These are phyloP conservation scores for Simmondsia chinensis DNA, from an alignment of 148 eudicot species.

Conservation along the genomic window DNA sequence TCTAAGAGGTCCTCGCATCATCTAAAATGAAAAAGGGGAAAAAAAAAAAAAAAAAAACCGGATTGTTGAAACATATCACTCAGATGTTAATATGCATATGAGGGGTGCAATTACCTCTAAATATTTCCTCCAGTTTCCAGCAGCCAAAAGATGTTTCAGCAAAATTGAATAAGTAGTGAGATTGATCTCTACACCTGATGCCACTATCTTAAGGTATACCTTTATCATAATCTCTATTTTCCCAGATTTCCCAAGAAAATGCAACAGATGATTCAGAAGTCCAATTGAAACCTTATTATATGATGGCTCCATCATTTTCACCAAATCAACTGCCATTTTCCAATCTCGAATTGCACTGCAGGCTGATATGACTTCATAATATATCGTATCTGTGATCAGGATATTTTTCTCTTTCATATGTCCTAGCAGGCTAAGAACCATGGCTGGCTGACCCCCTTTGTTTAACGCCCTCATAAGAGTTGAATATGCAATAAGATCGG, in stretches of 20 bases:
- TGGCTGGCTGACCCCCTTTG: slow-evolving; percentile 66
- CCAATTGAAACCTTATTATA: slow-evolving; percentile 59
- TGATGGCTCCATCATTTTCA: slow-evolving; percentile 63
- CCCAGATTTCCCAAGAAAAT: slow-evolving; percentile 77
- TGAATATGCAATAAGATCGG: slow-evolving; percentile 76
- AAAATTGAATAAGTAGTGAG: slow-evolving; percentile 61
- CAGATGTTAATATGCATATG: background rate
- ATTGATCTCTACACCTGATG: slow-evolving; percentile 58
- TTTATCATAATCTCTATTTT: slow-evolving; percentile 81
- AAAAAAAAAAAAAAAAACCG: background rate
- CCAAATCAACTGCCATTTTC: slow-evolving; percentile 44
- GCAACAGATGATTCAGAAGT: slow-evolving; percentile 67
- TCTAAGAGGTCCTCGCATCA: too few species aligned
- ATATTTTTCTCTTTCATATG: slow-evolving; percentile 58
- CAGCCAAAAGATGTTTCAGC: slow-evolving; percentile 70
- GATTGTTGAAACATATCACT: background rate
- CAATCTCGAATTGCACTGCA: slow-evolving; percentile 94
- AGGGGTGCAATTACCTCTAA: slow-evolving; percentile 49
- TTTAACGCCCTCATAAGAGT: slow-evolving; percentile 84
- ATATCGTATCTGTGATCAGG: slow-evolving; percentile 53
- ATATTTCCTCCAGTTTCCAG: slow-evolving; percentile 94
- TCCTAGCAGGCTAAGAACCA: slow-evolving; percentile 48
- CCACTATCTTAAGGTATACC: slow-evolving; percentile 89
- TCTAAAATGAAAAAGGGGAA: background rate
- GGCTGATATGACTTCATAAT: slow-evolving; percentile 78